phyloP scores from a whole-genome alignment of 2,329 filamentous ascomycete genomes.

The Cercospora sp. region DNA sequence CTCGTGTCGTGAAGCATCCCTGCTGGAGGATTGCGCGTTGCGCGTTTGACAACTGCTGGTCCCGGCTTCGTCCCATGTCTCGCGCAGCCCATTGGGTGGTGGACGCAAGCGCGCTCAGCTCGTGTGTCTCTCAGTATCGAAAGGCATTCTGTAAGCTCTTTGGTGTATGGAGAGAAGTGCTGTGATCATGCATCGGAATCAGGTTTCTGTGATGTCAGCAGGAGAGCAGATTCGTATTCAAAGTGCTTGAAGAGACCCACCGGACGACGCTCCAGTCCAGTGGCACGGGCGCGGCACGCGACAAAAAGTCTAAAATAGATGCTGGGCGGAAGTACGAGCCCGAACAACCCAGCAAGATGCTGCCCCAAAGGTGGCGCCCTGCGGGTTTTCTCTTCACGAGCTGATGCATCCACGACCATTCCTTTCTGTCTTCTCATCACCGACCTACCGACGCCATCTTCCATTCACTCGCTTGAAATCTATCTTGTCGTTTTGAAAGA shows the following conservation, averaged over 20 bases:
- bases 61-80: background rate
- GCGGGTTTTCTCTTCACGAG: background rate
- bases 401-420: background rate
- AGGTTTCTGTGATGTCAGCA: background rate
- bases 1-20: constrained; percentile 3
- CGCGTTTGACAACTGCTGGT: constrained; percentile 5
- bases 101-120: background rate
- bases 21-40: background rate
- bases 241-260: background rate
- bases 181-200: background rate
- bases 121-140: background rate
- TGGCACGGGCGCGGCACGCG: background rate
- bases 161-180: background rate
- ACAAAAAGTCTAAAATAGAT: background rate
- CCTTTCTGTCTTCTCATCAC: background rate
- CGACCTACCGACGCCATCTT: background rate
- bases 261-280: background rate
- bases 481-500: background rate
- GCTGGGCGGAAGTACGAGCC: background rate
- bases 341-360: background rate
- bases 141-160: background rate
- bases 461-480: background rate
- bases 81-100: background rate
- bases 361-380: background rate
- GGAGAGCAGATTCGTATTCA: background rate